Percentiles rank a stretch among this genome's conserved stretches.
phyloP scores from a whole-genome alignment of 176 grass and related monocot genomes.

The Oryza glumipatula region DNA sequence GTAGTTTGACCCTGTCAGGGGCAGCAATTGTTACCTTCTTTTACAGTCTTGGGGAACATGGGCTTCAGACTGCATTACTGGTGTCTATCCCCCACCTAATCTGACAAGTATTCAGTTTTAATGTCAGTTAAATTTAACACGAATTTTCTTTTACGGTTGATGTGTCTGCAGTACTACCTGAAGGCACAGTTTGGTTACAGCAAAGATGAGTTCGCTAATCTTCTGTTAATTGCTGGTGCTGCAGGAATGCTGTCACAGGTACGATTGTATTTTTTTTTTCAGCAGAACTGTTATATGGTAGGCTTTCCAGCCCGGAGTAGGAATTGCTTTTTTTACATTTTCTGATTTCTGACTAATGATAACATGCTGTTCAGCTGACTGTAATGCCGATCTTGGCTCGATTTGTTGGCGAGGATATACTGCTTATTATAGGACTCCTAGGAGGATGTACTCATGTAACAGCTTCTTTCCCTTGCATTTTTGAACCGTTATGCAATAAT shows the following conservation, averaged over 20 bases:
- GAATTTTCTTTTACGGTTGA: neutral
- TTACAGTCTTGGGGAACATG: slow-evolving; percentile 78
- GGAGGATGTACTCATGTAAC: slow-evolving; percentile 78
- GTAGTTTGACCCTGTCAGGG: slow-evolving; percentile 64
- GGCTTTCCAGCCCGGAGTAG: neutral
- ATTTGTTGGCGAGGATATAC: slow-evolving; percentile 68
- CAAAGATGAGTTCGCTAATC: slow-evolving; percentile 92
- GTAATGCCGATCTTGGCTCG: slow-evolving; percentile 87
- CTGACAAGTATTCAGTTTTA: neutral
- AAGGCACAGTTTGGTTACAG: slow-evolving; percentile 88
- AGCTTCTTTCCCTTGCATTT: slow-evolving; percentile 7
- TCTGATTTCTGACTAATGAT: slow-evolving; percentile 1
- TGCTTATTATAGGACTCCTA: slow-evolving; percentile 81
- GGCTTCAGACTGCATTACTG: slow-evolving; percentile 74
- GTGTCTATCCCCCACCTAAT: slow-evolving; percentile 36
- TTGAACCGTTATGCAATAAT: neutral
- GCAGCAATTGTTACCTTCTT: slow-evolving; percentile 77
- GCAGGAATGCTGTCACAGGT: slow-evolving; percentile 87
- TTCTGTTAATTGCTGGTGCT: slow-evolving; percentile 63
- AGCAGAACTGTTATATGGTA: neutral
- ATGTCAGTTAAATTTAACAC: neutral
- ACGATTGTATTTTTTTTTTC: neutral
- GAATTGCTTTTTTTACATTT: neutral
- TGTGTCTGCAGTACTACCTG: slow-evolving; percentile 74
- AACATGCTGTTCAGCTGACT: slow-evolving; percentile 59